These are phyloP conservation scores for Paracoccidioides lutzii DNA, from an alignment of 2,329 filamentous ascomycete genomes.

Conservation along the genomic window DNA sequence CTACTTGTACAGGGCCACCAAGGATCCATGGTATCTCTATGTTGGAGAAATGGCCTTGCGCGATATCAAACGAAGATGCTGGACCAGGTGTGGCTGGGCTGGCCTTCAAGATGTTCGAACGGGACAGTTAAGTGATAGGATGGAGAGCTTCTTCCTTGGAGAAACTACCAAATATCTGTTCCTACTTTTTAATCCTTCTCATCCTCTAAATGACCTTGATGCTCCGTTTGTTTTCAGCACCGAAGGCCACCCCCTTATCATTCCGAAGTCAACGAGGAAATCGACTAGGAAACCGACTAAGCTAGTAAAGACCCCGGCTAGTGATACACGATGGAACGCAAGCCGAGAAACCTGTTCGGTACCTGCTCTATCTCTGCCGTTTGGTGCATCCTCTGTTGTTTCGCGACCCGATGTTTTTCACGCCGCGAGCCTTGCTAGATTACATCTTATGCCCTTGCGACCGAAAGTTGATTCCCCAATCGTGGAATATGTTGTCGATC, in stretches of 20 bases:
- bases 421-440: conserved; percentile 68
- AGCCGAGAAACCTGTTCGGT: conserved; percentile 45
- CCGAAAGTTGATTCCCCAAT: conserved; percentile 46
- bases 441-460: conserved; percentile 57
- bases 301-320: conserved; percentile 7
- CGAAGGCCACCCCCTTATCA: conserved; percentile 83
- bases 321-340: conserved; percentile 9
- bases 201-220: conserved; percentile 79
- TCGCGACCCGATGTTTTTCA: conserved; percentile 75
- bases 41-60: conserved; percentile 89
- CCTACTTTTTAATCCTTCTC: conserved; percentile 70
- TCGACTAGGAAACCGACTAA: background rate
- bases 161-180: conserved; percentile 96
- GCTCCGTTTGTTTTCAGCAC: conserved; percentile 87
- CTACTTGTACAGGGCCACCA: conserved; percentile 84
- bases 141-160: conserved; percentile 97
- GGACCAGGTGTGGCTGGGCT: conserved; percentile 86
- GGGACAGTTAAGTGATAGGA: conserved; percentile 80
- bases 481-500: conserved; percentile 40
- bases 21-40: conserved; percentile 91
- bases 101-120: conserved; percentile 70
- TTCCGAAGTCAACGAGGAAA: conserved; percentile 40
- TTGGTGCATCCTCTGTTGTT: conserved; percentile 68
- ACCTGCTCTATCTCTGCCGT: conserved; percentile 44
- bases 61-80: conserved; percentile 79